These are phyloP conservation scores for Ophiostoma fasciatum DNA, from an alignment of 2,329 filamentous ascomycete genomes.

Conservation along the genomic window DNA sequence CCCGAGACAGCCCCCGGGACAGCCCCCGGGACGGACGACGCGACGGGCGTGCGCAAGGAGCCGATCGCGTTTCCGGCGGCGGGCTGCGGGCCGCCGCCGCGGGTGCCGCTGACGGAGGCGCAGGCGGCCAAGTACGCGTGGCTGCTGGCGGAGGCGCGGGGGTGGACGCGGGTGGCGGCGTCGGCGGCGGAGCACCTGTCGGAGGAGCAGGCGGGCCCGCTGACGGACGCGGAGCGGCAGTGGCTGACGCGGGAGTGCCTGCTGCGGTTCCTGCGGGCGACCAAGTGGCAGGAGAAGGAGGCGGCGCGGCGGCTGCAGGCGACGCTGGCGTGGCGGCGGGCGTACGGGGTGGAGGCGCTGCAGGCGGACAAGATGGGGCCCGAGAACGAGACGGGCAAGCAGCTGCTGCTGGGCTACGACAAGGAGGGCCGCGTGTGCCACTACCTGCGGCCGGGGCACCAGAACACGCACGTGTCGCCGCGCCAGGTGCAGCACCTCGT, in stretches of 20 bases:
- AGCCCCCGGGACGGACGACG: too few species aligned
- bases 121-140: slow-evolving; percentile 70
- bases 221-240: slow-evolving; percentile 68
- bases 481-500: slow-evolving; percentile 88
- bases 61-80: slow-evolving; percentile 45
- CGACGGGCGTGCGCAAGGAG: slow-evolving; percentile 12
- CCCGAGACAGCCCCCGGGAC: too few species aligned
- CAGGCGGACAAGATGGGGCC: slow-evolving; percentile 78
- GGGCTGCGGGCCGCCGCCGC: slow-evolving; percentile 39
- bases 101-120: slow-evolving; percentile 52
- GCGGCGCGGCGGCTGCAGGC: slow-evolving; percentile 65
- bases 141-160: slow-evolving; percentile 54
- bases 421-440: slow-evolving; percentile 73
- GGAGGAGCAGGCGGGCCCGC: slow-evolving; percentile 43
- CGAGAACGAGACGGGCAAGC: slow-evolving; percentile 95
- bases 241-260: slow-evolving; percentile 90
- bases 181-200: slow-evolving; percentile 13
- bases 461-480: slow-evolving; percentile 80
- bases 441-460: slow-evolving; percentile 76
- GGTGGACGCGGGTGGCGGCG: slow-evolving; percentile 56
- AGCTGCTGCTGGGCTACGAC: slow-evolving; percentile 79
- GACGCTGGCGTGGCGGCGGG: slow-evolving; percentile 77
- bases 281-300: slow-evolving; percentile 71
- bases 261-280: slow-evolving; percentile 81
- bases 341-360: slow-evolving; percentile 69